Conservation (phyloP, 2,329 filamentous ascomycete species). For the Colletotrichum cordylinicola region DNA sequence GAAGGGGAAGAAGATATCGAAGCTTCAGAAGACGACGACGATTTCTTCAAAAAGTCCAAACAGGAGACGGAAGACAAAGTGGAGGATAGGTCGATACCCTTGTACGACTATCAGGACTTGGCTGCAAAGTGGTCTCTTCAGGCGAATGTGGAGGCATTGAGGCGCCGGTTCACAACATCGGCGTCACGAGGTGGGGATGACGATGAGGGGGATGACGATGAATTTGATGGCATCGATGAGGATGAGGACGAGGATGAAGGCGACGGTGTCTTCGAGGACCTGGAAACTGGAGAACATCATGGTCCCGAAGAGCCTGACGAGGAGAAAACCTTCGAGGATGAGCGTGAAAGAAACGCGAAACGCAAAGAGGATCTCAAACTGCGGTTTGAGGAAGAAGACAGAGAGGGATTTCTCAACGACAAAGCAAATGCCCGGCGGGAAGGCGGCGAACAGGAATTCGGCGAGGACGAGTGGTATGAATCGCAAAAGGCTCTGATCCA, state of each 20-base stretch:
- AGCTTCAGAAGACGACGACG: conserved; percentile 60
- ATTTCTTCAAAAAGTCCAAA: conserved; percentile 70
- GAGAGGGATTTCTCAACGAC: conserved; percentile 93
- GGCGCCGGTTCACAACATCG: conserved; percentile 76
- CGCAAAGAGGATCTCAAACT: conserved; percentile 94
- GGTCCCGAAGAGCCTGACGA: conserved; percentile 43
- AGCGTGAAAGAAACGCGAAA: conserved; percentile 88
- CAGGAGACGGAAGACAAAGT: conserved; percentile 72
- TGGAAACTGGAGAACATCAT: conserved; percentile 76
- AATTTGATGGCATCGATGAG: conserved; percentile 58
- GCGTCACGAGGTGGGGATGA: conserved; percentile 48
- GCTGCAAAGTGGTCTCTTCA: conserved; percentile 85
- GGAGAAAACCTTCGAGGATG: conserved; percentile 73
- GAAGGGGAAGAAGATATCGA: conserved; percentile 65
- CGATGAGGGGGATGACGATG: conserved; percentile 58
- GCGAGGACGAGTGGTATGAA: conserved; percentile 99
- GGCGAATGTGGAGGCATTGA: conserved; percentile 77
- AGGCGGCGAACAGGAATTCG: conserved; percentile 79
- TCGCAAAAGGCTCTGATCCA: conserved; percentile 92
- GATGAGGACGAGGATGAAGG: conserved; percentile 54
- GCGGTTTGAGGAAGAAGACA: conserved; percentile 95
- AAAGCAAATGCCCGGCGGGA: conserved; percentile 79
- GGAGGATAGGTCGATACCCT: conserved; percentile 81
- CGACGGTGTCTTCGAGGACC: conserved; percentile 66
- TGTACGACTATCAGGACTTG: conserved; percentile 80